Base-by-base conservation (phyloP, 148 eudicot species). In the Nepenthes mirabilis region DNA sequence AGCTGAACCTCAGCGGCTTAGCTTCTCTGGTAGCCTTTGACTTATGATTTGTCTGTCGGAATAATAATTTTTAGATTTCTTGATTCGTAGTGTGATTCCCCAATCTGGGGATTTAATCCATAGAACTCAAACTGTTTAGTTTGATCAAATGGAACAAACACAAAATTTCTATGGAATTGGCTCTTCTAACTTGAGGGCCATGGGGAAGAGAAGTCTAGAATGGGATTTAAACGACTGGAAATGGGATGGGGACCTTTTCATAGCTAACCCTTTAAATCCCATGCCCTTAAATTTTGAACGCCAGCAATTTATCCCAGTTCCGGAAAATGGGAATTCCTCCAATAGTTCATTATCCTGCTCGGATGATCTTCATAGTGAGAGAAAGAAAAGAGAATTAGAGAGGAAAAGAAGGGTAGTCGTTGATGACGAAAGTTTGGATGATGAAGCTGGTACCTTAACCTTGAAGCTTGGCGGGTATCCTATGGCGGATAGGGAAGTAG, bases 161-260 rank as follows among this genome's bases (percentile, higher is more conserved):
- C 76, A 70, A 68, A 66, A 65, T 67, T 56, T 72, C 54, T 87
- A 67, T 71, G 87, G 79, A 11, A 75, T 79, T 4, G 72, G 79
- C 63, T 68, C 74, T 57, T 59, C 83, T 9, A 75, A 75, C 40
- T 55, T 71, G 70, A 76, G 77, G 70, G 74, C 77, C 3, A 63
- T 71, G 36, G 94, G 93, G 56, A 83, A 88, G 74, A 85, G 68
- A 76, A 72, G 57, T 55, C 58, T 79, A 50, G 98, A 91, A 68
- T 91, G 98, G 98, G 94, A 88, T 75, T 83, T 88, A 68, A 88
- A 85, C 72, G 85, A 91, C 58, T 91, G 98, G 96, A 85, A 74
- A 72, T 91, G 98, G 98, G 96, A 91, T 75, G 83, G 96, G 33
- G 80, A 85, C 81, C 67, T 75, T 60, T 82, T 83, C 57, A 64